These are phyloP conservation scores for Didymella exigua DNA, from an alignment of 2,329 filamentous ascomycete species.

Conservation along the genomic window DNA sequence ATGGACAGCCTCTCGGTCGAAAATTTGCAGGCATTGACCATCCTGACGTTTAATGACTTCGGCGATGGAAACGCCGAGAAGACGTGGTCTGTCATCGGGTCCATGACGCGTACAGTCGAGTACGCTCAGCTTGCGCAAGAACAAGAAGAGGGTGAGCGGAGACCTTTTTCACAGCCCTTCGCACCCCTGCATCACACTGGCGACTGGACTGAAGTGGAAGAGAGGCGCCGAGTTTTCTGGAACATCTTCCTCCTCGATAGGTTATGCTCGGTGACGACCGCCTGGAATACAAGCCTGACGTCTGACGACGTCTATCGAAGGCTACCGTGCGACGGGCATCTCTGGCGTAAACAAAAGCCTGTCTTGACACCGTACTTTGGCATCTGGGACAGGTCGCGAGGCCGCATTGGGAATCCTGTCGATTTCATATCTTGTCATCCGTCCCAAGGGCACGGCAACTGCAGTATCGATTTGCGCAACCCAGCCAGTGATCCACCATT, in stretches of 20 bases:
- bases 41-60: conserved; percentile 25
- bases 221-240: conserved; percentile 28
- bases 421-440: conserved; percentile 16
- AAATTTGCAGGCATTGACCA: conserved; percentile 21
- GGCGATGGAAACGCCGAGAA: conserved; percentile 21
- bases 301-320: conserved; percentile 27
- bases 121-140: conserved; percentile 26
- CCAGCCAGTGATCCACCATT: background rate
- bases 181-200: conserved; percentile 8
- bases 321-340: conserved; percentile 26
- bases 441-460: conserved; percentile 1
- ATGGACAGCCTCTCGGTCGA: conserved; percentile 21
- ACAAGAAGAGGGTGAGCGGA: conserved; percentile 19
- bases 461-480: background rate
- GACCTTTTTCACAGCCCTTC: conserved; percentile 21
- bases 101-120: conserved; percentile 25
- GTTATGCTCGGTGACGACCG: conserved; percentile 25
- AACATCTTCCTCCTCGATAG: conserved; percentile 28
- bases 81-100: conserved; percentile 25
- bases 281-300: conserved; percentile 29
- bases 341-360: conserved; percentile 26
- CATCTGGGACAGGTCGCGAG: conserved; percentile 30
- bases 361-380: conserved; percentile 28
- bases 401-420: conserved; percentile 25
- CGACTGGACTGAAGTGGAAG: conserved; percentile 27